A percentile compares a stretch with the other conserved stretches of the same genome.
These are phyloP conservation scores for Phenoliferia sp. DNA, from an alignment of 1,284 basidiomycete species.

Conservation along the genomic window DNA sequence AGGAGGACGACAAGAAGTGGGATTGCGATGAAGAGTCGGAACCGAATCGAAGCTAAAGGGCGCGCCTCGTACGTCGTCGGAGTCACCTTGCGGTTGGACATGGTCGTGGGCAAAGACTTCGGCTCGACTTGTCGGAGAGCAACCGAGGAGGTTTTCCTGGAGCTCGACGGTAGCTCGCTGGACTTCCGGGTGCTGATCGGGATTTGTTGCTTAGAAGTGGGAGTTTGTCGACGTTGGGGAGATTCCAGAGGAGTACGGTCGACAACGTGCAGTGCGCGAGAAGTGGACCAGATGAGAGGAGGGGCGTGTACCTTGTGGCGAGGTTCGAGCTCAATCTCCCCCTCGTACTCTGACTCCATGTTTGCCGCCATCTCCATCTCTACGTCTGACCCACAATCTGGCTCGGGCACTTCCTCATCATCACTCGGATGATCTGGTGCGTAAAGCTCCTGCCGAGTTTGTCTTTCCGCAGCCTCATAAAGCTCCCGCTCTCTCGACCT, in stretches of 20 bases:
- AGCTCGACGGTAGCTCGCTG: too few relatives aligned
- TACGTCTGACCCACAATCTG: background rate
- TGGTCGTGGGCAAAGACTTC: background rate
- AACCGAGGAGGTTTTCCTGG: too few relatives aligned
- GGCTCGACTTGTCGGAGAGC: background rate
- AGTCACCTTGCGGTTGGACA: background rate
- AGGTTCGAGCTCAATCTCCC: background rate
- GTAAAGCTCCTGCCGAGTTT: too few relatives aligned
- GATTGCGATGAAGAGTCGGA: background rate
- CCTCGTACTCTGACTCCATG: background rate
- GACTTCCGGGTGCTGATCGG: background rate
- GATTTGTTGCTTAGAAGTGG: background rate
- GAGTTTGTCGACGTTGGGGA: background rate
- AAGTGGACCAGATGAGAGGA: too few relatives aligned
- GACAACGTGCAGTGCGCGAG: too few relatives aligned
- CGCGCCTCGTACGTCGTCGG: background rate
- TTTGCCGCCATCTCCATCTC: background rate
- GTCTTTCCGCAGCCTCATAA: too few relatives aligned
- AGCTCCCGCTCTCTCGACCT: too few relatives aligned
- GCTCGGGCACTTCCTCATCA: background rate
- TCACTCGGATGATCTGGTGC: too few relatives aligned
- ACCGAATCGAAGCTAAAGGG: too few relatives aligned
- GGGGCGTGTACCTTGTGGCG: too few relatives aligned
- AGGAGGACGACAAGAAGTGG: conserved; percentile 43
- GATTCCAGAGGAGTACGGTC: background rate